A percentile compares a stretch with the other conserved stretches of the same genome.
Evolutionary conservation across 1,284 basidiomycete genomes (phyloP).

Genomic region (Cryptococcus hybrid): DNA sequence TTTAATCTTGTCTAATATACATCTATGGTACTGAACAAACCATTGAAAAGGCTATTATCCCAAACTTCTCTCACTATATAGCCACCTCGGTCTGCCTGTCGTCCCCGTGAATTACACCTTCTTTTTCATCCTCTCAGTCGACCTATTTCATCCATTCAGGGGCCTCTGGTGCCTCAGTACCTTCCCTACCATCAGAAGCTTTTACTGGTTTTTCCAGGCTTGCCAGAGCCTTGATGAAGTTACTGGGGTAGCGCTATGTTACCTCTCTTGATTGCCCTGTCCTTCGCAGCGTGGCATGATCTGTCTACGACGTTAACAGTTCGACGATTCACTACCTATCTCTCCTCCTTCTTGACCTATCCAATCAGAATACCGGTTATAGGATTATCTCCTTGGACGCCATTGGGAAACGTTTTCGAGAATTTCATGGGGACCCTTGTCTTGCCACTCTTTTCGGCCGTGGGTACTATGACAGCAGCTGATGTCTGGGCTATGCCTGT

Average conservation of each 20-base stretch:
- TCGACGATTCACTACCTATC: conserved; percentile 24
- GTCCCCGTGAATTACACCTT: conserved; percentile 61
- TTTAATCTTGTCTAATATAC: too few relatives aligned
- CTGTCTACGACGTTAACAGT: conserved; percentile 28
- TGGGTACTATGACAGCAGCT: conserved; percentile 57
- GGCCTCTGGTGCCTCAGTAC: conserved; percentile 58
- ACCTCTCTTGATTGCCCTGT: conserved; percentile 58
- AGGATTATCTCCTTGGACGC: conserved; percentile 14
- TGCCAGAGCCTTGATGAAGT: conserved; percentile 40
- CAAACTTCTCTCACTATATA: conserved; percentile 63
- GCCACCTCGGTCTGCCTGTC: conserved; percentile 52
- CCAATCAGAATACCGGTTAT: conserved; percentile 13
- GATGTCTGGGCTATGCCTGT: conserved; percentile 35
- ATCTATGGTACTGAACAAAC: not conserved
- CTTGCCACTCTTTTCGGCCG: conserved; percentile 66
- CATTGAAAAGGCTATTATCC: conserved; percentile 63
- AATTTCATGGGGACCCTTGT: conserved; percentile 59
- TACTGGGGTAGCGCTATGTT: conserved; percentile 55
- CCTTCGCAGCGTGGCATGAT: conserved; percentile 54
- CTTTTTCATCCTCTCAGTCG: conserved; percentile 59
- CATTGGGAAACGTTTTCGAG: conserved; percentile 52
- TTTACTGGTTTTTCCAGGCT: conserved; percentile 37
- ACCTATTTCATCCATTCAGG: conserved; percentile 65
- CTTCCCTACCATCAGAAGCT: conserved; percentile 34
- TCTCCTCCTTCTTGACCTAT: conserved; percentile 13